Conservation (phyloP, 2,329 filamentous ascomycete genomes). For the Fusarium sarcochroum region DNA sequence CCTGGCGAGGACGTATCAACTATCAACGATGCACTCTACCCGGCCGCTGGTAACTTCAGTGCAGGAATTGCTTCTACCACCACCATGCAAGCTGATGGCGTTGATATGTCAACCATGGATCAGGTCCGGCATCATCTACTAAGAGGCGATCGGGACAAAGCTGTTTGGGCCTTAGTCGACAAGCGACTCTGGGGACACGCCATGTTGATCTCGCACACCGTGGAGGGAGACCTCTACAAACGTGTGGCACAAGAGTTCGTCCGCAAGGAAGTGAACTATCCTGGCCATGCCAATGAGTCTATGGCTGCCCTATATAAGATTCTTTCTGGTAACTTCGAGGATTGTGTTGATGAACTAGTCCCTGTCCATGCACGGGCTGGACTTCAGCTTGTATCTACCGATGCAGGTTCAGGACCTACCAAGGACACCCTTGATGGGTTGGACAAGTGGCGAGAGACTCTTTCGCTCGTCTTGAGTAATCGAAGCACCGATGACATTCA, state of each 20-base stretch:
- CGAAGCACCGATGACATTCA: conserved; percentile 83
- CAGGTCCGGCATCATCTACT: conserved; percentile 81
- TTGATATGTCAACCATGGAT: conserved; percentile 78
- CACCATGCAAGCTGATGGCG: conserved; percentile 71
- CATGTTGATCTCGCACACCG: conserved; percentile 84
- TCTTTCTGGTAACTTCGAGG: conserved; percentile 92
- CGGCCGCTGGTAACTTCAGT: conserved; percentile 43
- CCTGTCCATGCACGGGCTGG: conserved; percentile 92
- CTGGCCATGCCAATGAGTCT: conserved; percentile 85
- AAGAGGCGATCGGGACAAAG: conserved; percentile 87
- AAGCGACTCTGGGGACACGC: conserved; percentile 97
- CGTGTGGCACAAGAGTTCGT: conserved; percentile 97
- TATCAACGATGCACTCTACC: conserved; percentile 46
- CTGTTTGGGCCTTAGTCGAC: conserved; percentile 93
- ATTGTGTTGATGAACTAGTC: conserved; percentile 95
- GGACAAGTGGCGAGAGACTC: conserved; percentile 93
- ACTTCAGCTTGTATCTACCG: conserved; percentile 89
- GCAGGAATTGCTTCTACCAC: conserved; percentile 48
- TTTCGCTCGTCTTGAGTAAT: conserved; percentile 89
- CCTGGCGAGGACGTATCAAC: conserved; percentile 60
- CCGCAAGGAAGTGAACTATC: conserved; percentile 90
- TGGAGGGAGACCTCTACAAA: conserved; percentile 89
- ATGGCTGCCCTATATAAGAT: conserved; percentile 94
- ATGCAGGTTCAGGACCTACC: conserved; percentile 69
- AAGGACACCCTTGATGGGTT: conserved; percentile 86